Evolutionary conservation across 208 protist species (phyloP), one percentile per base, ranked within the genome.

Genomic region (Trypanosoma avium): DNA sequence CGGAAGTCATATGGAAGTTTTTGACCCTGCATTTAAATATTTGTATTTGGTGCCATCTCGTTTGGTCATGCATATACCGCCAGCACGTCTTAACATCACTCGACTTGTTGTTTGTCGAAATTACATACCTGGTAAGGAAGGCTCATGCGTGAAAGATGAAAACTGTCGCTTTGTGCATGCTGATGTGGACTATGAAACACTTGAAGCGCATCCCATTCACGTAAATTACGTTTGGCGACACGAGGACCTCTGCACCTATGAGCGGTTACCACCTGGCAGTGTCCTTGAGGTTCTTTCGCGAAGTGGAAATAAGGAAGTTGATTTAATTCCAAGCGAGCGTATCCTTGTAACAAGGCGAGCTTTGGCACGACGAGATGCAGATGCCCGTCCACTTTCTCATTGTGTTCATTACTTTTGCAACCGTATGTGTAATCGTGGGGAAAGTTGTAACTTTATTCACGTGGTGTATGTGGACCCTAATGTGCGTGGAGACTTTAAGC

Each of bases 371-470:
- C 24, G 53, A 75, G 60, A 43, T 4, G 8, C 21, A 4, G 19
- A 27, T 22, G 36, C 42, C 26, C 35, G 50, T 3, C 67, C 76
- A 17, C 81, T 90, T 46, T 82, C 76, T 17, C 88, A 90, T 75
- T 95, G 88, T 68, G 77, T 83, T 27, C 83, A 90, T 32, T 95
- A 89, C 64, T 87, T 83, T 73, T 86, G 81, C 74, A 88, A 92
- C 64, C 75, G 85, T 35, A 84, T 92, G 70, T 95, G 88, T 79
- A 88, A 84, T 56, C 79, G 77, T 33, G 88, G 82, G 12, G 79
- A 88, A 66, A 59, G 73, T 40, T 88, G 88, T 63, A 78, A 77
- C 64, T 92, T 90, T 38, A 83, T 95, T 52, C 88, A 95, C 63
- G 61, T 77, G 43, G 63, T 91, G n/a, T 80, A 90, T 69, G 74